Evolutionary conservation across 2,329 filamentous ascomycete species (phyloP).

Genomic region (Verticillium isaacii): DNA sequence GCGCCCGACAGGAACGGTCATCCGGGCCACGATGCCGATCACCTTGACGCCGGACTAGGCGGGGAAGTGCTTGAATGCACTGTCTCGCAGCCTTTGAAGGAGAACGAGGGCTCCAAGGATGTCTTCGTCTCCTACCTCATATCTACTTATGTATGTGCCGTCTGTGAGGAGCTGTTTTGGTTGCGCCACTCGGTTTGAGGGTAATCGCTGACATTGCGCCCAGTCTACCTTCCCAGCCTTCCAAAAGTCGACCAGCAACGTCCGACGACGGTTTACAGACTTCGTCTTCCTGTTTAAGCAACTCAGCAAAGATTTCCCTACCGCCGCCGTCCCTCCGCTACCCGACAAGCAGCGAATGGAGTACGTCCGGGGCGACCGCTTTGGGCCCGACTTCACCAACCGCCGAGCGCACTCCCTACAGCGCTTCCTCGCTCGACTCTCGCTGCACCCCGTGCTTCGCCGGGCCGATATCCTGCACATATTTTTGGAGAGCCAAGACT

Average conservation of each 20-base stretch:
- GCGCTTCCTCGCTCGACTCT: conserved; percentile 81
- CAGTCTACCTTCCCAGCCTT: conserved; percentile 95
- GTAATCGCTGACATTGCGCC: conserved; percentile 11
- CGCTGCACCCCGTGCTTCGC: conserved; percentile 83
- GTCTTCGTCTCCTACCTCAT: conserved; percentile 95
- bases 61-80: conserved; percentile 76
- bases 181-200: neutral
- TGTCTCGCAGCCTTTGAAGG: conserved; percentile 82
- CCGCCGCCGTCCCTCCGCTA: conserved; percentile 87
- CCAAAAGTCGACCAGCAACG: conserved; percentile 70
- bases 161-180: conserved; percentile 1
- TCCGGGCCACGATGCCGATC: conserved; percentile 42
- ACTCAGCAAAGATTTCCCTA: conserved; percentile 80
- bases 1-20: conserved; percentile 21
- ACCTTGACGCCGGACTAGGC: conserved; percentile 59
- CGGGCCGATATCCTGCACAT: conserved; percentile 76
- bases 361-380: conserved; percentile 93
- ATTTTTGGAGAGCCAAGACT: conserved; percentile 90
- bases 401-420: conserved; percentile 86
- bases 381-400: conserved; percentile 86
- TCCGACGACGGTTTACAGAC: conserved; percentile 92
- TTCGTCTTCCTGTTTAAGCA: conserved; percentile 96
- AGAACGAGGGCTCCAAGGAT: conserved; percentile 95
- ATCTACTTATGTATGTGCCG: conserved; percentile 67
- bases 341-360: conserved; percentile 99